phyloP scores from a whole-genome alignment of 331 rosid genomes.

The Malus hybrid region DNA sequence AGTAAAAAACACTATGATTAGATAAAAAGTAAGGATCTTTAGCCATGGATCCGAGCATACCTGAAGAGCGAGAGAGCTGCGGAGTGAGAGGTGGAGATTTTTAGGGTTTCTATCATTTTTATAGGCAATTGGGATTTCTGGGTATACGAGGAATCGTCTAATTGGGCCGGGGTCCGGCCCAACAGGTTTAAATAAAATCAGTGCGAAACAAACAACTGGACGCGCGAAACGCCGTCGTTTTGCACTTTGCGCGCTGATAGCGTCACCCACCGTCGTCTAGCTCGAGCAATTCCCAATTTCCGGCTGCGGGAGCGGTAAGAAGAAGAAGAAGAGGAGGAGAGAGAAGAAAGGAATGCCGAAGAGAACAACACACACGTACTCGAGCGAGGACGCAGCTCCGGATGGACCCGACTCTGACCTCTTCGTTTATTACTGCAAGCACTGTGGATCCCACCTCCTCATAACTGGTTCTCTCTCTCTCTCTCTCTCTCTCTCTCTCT shows the following conservation, averaged over 20 bases:
- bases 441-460: conserved; percentile 88
- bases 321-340: not conserved
- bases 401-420: conserved; percentile 94
- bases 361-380: conserved; percentile 95
- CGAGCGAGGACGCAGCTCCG: conserved; percentile 94
- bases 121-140: not conserved
- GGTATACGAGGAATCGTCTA: not conserved
- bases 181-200: not conserved
- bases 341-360: conserved; percentile 57
- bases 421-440: conserved; percentile 94
- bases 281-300: not conserved
- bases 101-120: not conserved
- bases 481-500: no score
- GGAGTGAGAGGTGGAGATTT: not conserved
- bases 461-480: conserved; percentile 52
- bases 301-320: not conserved
- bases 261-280: not conserved
- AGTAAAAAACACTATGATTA: not conserved
- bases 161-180: not conserved
- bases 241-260: not conserved
- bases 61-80: not conserved
- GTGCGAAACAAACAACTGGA: not conserved
- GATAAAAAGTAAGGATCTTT: not conserved
- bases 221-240: not conserved
- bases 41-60: not conserved